Conservation (phyloP, 306 rosid species). For the Glycine latifolia region DNA sequence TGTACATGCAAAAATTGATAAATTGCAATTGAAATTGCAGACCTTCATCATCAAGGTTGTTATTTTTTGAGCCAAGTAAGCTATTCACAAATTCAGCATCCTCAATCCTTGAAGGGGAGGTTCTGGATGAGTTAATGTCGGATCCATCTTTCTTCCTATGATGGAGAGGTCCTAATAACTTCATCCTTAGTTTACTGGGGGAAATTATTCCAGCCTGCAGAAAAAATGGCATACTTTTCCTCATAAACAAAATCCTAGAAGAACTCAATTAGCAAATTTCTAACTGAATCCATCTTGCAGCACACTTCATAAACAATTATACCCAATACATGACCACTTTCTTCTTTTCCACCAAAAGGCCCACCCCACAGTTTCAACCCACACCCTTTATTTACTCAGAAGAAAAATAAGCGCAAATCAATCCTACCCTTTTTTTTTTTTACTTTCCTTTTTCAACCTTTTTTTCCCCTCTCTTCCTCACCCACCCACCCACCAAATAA, state of each 20-base stretch:
- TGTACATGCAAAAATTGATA: conserved; percentile 9
- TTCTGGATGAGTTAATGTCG: conserved; percentile 87
- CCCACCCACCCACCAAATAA: conserved; percentile 34
- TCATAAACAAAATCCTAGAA: conserved; percentile 21
- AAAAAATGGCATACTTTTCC: background rate
- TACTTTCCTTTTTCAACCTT: conserved; percentile 7
- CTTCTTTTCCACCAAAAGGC: conserved; percentile 34
- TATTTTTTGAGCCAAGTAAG: conserved; percentile 62
- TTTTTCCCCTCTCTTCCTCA: background rate
- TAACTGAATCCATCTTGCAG: conserved; percentile 4
- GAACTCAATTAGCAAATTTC: conserved; percentile 33
- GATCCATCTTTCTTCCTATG: conserved; percentile 83
- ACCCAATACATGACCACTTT: conserved; percentile 29
- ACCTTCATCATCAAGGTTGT: conserved; percentile 81
- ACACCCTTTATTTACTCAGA: background rate
- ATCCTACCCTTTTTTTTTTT: background rate
- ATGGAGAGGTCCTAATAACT: conserved; percentile 80
- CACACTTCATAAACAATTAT: background rate
- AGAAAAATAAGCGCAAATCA: conserved; percentile 34
- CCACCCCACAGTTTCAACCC: background rate
- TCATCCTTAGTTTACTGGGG: conserved; percentile 95
- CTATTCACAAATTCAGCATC: conserved; percentile 78
- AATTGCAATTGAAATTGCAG: conserved; percentile 8
- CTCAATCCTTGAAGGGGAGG: conserved; percentile 84
- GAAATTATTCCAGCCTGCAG: conserved; percentile 90